Evolutionary conservation across 192 early-diverging fungal genomes (phyloP), one percentile per base, ranked within the genome.

Genomic region (Endogone sp.): DNA sequence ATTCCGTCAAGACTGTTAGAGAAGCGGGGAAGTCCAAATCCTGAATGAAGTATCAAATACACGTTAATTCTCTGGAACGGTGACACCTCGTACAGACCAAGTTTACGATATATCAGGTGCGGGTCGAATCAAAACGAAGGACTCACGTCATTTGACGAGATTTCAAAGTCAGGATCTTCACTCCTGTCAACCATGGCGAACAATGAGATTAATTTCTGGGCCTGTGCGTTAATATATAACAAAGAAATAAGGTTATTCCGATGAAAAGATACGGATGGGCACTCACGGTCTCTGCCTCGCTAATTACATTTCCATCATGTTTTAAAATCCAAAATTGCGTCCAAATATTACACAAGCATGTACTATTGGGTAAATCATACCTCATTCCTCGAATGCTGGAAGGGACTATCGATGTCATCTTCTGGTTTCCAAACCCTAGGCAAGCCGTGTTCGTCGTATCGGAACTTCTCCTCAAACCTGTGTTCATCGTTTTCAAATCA

Each of bases 381-480:
- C 10, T 87, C 85, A 16, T 89, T 84, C 69, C 91, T 85, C 3
- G 96, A 91, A 30, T 72, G 72, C 32, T 86, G 83, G 81, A 94
- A 99, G 65, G 85, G 84, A 23, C 84, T 80, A 74, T 99, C 96
- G 64, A 99, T 97, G 76, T 97, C 95, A 78, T 99, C 98, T 26
- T 88, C 86, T 3, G 95, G 92, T 64, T 87, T 90, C 98, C 98
- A 99, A 29, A 99, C 91, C 54, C 94, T 85, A 22, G 98, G 98
- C 26, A 98, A 74, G 24, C 96, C 98, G 37, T 86, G 75, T 3
- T 92, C 94, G 69, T 98, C 96, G 74, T 99, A 99, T 60, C 96
- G 77, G 84, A 99, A 99, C 65, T 88, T 84, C 65, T 90, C 88
- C 79, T 98, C 95, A 66, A 99, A 95, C 62, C 85, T 83, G 60